phyloP scores from a whole-genome alignment of 129 eudicot genomes.

The Flaveria robusta region DNA sequence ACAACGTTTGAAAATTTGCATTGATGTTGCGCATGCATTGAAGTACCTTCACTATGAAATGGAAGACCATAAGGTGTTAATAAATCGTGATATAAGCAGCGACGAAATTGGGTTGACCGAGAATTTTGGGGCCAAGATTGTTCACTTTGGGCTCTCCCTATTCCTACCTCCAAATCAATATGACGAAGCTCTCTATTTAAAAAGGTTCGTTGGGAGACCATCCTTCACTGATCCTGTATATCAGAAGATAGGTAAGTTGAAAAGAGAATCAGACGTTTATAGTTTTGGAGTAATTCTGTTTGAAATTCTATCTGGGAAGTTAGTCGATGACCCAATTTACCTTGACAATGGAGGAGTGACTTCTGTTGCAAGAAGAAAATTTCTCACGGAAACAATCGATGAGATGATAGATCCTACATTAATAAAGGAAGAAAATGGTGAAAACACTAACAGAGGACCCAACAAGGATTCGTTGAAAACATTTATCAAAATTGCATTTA shows the following conservation, averaged over 20 bases:
- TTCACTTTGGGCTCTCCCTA: neutral
- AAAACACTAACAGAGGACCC: neutral
- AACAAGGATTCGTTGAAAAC: neutral
- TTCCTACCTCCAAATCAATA: neutral
- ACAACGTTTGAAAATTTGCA: neutral
- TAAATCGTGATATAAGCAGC: neutral
- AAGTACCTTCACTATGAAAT: neutral
- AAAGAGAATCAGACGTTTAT: neutral
- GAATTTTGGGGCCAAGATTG: neutral
- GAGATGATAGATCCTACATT: slow-evolving; percentile 1
- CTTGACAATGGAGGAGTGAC: neutral
- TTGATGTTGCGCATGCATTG: slow-evolving; percentile 2
- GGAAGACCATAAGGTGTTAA: too few relatives aligned
- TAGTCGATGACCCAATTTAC: neutral
- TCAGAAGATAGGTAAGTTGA: neutral
- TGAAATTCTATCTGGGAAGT: neutral
- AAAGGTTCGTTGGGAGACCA: neutral
- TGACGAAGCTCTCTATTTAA: neutral
- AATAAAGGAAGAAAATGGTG: neutral
- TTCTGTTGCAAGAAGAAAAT: neutral
- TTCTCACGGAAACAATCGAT: neutral
- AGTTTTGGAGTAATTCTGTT: neutral
- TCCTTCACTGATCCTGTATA: neutral
- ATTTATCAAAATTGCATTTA: neutral
- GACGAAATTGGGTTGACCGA: neutral